Evolutionary conservation across 352 stramenopile genomes (phyloP).

Genomic region (Globisporangium lucens): DNA sequence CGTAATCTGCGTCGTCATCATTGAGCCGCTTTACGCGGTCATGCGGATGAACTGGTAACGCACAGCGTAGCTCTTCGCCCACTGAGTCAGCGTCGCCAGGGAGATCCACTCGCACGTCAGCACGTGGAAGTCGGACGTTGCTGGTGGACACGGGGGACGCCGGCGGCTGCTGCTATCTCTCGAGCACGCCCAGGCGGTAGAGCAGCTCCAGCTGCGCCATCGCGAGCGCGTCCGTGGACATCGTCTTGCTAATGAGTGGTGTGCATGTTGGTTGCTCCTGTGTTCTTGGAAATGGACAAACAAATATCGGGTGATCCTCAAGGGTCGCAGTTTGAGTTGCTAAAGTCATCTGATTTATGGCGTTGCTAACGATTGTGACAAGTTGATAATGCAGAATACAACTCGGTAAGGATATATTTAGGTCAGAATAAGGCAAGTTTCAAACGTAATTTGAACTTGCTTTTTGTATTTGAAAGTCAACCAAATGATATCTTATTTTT

Average conservation of each 20-base stretch:
- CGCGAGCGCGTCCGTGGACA: constrained; percentile 21
- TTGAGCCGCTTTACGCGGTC: background rate
- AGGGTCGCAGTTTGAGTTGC: no score
- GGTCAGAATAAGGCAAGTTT: no score
- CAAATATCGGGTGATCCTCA: no score
- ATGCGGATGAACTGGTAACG: background rate
- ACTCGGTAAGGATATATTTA: no score
- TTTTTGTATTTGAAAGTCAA: no score
- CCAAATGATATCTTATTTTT: no score
- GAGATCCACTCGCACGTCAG: background rate
- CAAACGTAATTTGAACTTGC: no score
- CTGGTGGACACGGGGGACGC: background rate
- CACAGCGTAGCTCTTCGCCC: background rate
- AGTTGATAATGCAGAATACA: no score
- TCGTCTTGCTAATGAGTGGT: background rate
- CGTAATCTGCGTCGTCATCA: background rate
- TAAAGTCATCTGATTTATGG: no score
- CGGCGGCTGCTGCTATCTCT: constrained; percentile 17
- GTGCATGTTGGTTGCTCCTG: background rate
- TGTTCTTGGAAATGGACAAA: no score
- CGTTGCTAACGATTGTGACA: no score
- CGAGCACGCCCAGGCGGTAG: constrained; percentile 44
- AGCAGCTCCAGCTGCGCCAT: constrained; percentile 49
- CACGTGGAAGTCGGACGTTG: background rate
- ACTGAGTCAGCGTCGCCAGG: background rate